Evolutionary conservation across 139 green algal genomes (phyloP).

Genomic region (Volvox reticuliferus): DNA sequence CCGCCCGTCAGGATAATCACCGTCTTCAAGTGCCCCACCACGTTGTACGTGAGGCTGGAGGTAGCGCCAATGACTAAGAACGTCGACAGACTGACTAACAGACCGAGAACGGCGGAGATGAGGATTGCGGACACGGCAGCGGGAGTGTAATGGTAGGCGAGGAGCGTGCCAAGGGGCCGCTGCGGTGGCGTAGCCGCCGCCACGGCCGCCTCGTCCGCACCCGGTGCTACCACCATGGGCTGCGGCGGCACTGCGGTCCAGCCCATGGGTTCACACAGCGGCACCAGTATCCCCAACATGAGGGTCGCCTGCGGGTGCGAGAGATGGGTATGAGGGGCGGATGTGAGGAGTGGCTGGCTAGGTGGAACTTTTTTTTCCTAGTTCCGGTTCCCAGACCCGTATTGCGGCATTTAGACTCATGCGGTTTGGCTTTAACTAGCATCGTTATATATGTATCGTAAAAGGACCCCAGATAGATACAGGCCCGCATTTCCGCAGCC

Average conservation of each 20-base stretch:
- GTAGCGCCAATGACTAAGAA: slow-evolving; percentile 85
- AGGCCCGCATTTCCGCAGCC: too few species aligned
- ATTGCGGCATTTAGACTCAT: too few species aligned
- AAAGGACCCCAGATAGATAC: too few species aligned
- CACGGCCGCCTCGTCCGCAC: background rate
- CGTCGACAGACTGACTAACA: slow-evolving; percentile 88
- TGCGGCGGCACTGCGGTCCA: slow-evolving; percentile 13
- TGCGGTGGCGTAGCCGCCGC: background rate
- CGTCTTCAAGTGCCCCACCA: slow-evolving; percentile 87
- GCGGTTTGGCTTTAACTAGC: too few species aligned
- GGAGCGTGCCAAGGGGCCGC: slow-evolving; percentile 60
- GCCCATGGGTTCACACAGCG: slow-evolving; percentile 83
- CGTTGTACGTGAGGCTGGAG: slow-evolving; percentile 85
- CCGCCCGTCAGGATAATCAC: slow-evolving; percentile 89
- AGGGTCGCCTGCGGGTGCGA: slow-evolving; percentile 17
- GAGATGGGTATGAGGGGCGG: background rate
- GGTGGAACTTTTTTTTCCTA: too few species aligned
- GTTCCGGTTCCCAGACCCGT: too few species aligned
- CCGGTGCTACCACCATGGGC: background rate
- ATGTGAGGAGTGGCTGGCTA: too few species aligned
- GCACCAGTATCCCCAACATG: slow-evolving; percentile 78
- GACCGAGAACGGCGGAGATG: slow-evolving; percentile 81
- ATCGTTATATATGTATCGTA: too few species aligned
- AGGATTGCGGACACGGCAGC: slow-evolving; percentile 75
- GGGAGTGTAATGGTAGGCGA: slow-evolving; percentile 71